phyloP scores from a whole-genome alignment of 768 basidiomycete genomes.

The Steccherinum ochraceum region DNA sequence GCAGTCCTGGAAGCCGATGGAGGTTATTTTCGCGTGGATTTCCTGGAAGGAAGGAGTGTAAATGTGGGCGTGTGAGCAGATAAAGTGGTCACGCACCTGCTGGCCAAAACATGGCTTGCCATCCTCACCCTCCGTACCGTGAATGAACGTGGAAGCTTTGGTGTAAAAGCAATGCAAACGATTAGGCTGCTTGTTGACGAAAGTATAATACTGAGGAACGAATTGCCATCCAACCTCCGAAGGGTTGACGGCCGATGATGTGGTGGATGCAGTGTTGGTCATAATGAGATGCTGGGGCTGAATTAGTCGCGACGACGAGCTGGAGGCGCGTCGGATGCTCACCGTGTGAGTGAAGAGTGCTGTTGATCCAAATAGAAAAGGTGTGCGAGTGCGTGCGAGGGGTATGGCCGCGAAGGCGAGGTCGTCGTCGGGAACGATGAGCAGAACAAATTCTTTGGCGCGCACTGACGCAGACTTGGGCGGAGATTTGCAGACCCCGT shows the following conservation, averaged over 20 bases:
- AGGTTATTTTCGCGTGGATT: conserved; percentile 94
- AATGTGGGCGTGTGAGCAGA: background rate
- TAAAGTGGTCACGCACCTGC: conserved; percentile 51
- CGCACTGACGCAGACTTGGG: conserved; percentile 15
- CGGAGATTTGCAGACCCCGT: conserved; percentile 4
- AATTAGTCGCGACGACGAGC: background rate
- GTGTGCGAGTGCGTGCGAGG: conserved; percentile 20
- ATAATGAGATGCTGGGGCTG: conserved; percentile 13
- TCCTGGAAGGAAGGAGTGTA: conserved; percentile 45
- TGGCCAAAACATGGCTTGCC: conserved; percentile 85
- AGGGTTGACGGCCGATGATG: conserved; percentile 54
- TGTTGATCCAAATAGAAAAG: conserved; percentile 5
- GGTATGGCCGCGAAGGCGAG: conserved; percentile 22
- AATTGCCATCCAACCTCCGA: conserved; percentile 99
- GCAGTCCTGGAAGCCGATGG: conserved; percentile 92
- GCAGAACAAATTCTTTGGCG: conserved; percentile 17
- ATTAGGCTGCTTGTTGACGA: conserved; percentile 95
- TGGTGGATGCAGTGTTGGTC: conserved; percentile 17
- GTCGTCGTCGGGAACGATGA: conserved; percentile 8
- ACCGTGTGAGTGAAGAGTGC: conserved; percentile 24
- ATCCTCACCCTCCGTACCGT: conserved; percentile 97
- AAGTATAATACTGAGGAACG: conserved; percentile 98
- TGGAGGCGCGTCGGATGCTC: background rate
- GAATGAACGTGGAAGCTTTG: conserved; percentile 94
- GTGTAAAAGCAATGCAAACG: conserved; percentile 99